Evolutionary conservation across 768 basidiomycete genomes (phyloP).

Genomic region (Lactifluus echinatus): DNA sequence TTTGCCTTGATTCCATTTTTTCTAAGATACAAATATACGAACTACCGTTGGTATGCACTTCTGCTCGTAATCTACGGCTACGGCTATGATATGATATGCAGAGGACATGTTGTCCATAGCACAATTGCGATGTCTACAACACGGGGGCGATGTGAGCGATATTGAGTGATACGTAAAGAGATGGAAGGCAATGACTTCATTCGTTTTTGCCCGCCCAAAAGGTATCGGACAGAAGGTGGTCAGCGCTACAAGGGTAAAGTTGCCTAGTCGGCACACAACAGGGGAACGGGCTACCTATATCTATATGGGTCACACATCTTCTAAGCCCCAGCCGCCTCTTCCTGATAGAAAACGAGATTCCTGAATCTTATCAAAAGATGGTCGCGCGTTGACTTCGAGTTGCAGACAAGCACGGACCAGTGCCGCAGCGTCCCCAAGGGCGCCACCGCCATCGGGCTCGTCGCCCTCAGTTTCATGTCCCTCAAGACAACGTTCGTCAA

Average conservation of each 20-base stretch:
- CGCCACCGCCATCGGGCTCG: slow-evolving; percentile 77
- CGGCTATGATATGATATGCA: background rate
- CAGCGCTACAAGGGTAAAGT: background rate
- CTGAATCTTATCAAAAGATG: slow-evolving; percentile 77
- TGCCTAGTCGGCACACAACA: background rate
- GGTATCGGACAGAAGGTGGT: slow-evolving; percentile 8
- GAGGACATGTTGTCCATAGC: background rate
- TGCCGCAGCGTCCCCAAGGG: slow-evolving; percentile 74
- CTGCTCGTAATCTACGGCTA: slow-evolving; percentile 3
- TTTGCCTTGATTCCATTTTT: background rate
- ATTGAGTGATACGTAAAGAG: slow-evolving; percentile 9
- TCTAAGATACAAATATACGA: slow-evolving; percentile 6
- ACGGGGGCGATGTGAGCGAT: background rate
- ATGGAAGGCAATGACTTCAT: background rate
- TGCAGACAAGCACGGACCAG: slow-evolving; percentile 80
- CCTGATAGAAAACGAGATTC: slow-evolving; percentile 77
- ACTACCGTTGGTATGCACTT: background rate
- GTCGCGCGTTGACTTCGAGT: slow-evolving; percentile 68
- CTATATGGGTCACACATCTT: slow-evolving; percentile 12
- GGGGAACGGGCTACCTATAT: background rate
- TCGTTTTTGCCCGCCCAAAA: background rate
- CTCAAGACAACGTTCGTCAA: slow-evolving; percentile 75
- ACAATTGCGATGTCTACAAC: slow-evolving; percentile 6
- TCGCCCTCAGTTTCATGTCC: slow-evolving; percentile 64
- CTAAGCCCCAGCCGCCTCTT: slow-evolving; percentile 60